Base-by-base conservation (phyloP, 148 eudicot genomes). In the Rhododendron molle region DNA sequence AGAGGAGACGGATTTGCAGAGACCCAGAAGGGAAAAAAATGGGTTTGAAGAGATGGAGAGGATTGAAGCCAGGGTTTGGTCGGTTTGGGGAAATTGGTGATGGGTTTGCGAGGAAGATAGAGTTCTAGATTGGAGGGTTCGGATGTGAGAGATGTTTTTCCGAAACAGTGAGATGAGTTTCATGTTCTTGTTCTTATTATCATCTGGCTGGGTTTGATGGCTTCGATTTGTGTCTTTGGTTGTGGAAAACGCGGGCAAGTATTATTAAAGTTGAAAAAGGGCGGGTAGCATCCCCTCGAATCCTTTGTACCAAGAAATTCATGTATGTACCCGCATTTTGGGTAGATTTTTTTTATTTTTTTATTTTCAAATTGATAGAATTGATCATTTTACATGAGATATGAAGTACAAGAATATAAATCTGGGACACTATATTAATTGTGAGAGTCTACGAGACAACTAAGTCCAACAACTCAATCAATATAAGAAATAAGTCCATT, bases 1-100 rank as follows among this genome's bases (percentile, higher is more conserved):
- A 23, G 92, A 86, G 16, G 67, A 9, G 15, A 84, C 46, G 85
- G 86, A 91, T 83, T 83, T 92, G 87, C 94, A 93, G 18, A 83
- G 77, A 81, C 92, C 87, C 88, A 96, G 85, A 82, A 93, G 91
- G 78, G 69, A 34, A 69, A 85, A 90, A 56, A 88, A 86, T 7
- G 97, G 96, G 89, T 94, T 91, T 78, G 89, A 76, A 13, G 87
- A 88, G 78, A 90, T 85, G 67, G 90, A 89, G 44, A 23, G 46
- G 18, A 91, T 67, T 26, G 92, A 88, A 46, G 84, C 84, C 43
- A 82, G 9, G 85, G 86, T 79, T 80, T 76, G 65, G 28, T 72
- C 84, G 32, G 46, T 71, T 74, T 86, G 62, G 50, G 81, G 60
- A 44, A 58, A 43, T 52, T 74, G 81, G 86, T 87, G 84, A 86